Percentiles rank a stretch among this genome's conserved stretches.
Evolutionary conservation across 257 asterid species (phyloP).

Genomic region (Anisodus acutangulus): DNA sequence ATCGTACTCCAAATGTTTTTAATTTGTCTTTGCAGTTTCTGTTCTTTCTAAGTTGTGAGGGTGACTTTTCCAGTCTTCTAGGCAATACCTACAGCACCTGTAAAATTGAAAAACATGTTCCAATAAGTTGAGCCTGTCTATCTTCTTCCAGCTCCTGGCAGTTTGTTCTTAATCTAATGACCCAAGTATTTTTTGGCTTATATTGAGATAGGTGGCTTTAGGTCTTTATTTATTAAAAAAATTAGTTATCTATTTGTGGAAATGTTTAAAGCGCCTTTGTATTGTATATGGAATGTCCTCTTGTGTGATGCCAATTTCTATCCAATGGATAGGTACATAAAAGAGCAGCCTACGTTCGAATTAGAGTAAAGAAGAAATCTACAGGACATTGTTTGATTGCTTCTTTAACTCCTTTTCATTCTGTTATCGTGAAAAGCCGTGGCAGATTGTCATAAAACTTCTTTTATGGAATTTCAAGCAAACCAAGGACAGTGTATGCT

Average conservation of each 20-base stretch:
- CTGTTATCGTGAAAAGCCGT: constrained; percentile 61
- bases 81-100: constrained; percentile 2
- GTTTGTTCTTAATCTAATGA: constrained; percentile 20
- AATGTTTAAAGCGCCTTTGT: constrained; percentile 1
- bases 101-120: not conserved
- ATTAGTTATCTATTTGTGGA: constrained; percentile 6
- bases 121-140: not conserved
- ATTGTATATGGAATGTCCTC: constrained; percentile 41
- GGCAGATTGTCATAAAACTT: constrained; percentile 62
- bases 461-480: constrained; percentile 43
- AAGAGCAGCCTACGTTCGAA: constrained; percentile 52
- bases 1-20: not conserved
- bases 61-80: not conserved
- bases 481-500: constrained; percentile 48
- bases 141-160: not conserved
- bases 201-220: not conserved
- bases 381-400: constrained; percentile 67
- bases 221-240: not conserved
- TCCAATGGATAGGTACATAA: constrained; percentile 67
- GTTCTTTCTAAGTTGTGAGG: constrained; percentile 15
- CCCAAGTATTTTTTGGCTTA: not conserved
- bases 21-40: not conserved
- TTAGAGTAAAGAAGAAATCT: constrained; percentile 67
- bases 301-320: constrained; percentile 60
- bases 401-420: constrained; percentile 77